Evolutionary conservation across 805 yeast genomes (phyloP), one percentile per base, ranked within the genome.

Genomic region (Lipomyces japonicus): DNA sequence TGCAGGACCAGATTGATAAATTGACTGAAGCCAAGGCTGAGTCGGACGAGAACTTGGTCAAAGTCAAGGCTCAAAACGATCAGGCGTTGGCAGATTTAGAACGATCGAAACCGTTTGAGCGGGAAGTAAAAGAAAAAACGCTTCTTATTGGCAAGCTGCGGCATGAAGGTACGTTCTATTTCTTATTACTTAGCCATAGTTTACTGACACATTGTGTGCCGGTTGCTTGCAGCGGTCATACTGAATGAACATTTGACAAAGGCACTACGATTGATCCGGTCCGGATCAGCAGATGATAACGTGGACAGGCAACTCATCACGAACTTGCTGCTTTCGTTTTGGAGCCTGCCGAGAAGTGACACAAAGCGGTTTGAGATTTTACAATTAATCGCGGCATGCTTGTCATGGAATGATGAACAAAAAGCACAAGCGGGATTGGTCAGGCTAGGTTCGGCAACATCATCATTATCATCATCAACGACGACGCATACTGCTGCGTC

Each of bases 191-290:
- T 22, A 10, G 21, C 23, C n/a, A n/a, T n/a, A n/a, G n/a, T n/a
- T n/a, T n/a, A n/a, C n/a, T n/a, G n/a, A n/a, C n/a, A n/a, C n/a
- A n/a, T n/a, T n/a, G n/a, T n/a, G n/a, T n/a, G n/a, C n/a, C n/a
- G n/a, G n/a, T n/a, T n/a, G n/a, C n/a, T n/a, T 30, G n/a, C 19
- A 52, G 91, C 95, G 1, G 91, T 93, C 7, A 86, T 87, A 23
- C 71, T 91, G 50, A 93, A 93, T 65, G 98, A 93, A 64, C 97
- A 93, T 69, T 71, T 93, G 47, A 89, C 96, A n/a, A 91, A 93
- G 63, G 95, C 97, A 1, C 70, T 91, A 54, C 80, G 87, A 23
- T 74, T 91, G 75, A 77, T 93, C 51, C 87, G 89, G 61, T 82
- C 82, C 63, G 85, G 83, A 45, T 79, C 86, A 36, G 50, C 57